Evolutionary conservation across 1,284 basidiomycete species (phyloP).

Genomic region (Microbotryum scabiosae): DNA sequence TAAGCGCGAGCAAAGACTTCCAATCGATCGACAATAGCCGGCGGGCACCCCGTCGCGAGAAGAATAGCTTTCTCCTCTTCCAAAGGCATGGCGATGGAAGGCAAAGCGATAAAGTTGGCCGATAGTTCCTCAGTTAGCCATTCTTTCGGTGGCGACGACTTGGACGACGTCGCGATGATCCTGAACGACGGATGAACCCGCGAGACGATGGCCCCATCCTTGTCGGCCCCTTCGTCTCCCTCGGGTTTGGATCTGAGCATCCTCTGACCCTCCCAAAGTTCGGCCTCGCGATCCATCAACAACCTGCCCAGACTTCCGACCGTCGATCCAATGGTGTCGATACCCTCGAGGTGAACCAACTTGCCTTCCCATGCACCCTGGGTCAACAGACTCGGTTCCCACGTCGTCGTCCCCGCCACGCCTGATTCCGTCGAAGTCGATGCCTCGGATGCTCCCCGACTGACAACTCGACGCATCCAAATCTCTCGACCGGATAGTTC

Average conservation of each 20-base stretch:
- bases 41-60: constrained; percentile 17
- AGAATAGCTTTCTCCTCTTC: constrained; percentile 36
- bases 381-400: constrained; percentile 36
- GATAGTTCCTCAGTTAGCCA: constrained; percentile 41
- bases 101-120: constrained; percentile 37
- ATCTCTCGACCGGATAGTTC: constrained; percentile 40
- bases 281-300: constrained; percentile 19
- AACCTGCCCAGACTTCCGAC: constrained; percentile 33
- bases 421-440: neutral
- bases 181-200: constrained; percentile 35
- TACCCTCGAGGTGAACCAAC: constrained; percentile 40
- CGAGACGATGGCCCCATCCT: constrained; percentile 7
- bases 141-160: constrained; percentile 27
- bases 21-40: constrained; percentile 9
- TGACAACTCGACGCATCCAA: constrained; percentile 32
- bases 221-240: neutral
- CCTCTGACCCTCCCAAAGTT: constrained; percentile 24
- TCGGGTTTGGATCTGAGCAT: constrained; percentile 1
- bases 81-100: constrained; percentile 38
- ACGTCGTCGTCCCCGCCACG: constrained; percentile 15
- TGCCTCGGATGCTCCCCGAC: neutral
- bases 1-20: constrained; percentile 37
- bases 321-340: constrained; percentile 41
- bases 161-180: constrained; percentile 37
- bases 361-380: constrained; percentile 35